A percentile compares a stretch with the other conserved stretches of the same genome.
These are phyloP conservation scores for Thelephora aurantiotincta DNA, from an alignment of 768 basidiomycete species.

Conservation along the genomic window DNA sequence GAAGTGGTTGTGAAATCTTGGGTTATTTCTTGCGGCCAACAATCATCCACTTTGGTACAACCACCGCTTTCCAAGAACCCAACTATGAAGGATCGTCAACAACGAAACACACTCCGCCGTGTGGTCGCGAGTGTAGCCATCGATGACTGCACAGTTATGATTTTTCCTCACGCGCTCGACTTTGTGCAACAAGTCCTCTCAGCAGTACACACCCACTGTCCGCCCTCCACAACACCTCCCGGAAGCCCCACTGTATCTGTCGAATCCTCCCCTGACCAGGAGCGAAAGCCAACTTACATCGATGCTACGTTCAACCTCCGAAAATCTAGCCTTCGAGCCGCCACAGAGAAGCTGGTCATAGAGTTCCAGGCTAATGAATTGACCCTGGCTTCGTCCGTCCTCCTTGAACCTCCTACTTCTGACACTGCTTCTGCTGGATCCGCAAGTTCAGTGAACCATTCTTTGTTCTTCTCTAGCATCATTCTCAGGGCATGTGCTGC, in stretches of 20 bases:
- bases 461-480: constrained; percentile 33
- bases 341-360: constrained; percentile 55
- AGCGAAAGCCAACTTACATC: constrained; percentile 10
- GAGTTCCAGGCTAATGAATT: constrained; percentile 36
- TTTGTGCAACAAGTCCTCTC: constrained; percentile 4
- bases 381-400: constrained; percentile 22
- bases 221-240: constrained; percentile 1
- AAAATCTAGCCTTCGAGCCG: constrained; percentile 40
- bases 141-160: constrained; percentile 5
- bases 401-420: constrained; percentile 12
- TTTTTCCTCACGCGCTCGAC: constrained; percentile 7
- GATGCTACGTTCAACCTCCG: constrained; percentile 30
- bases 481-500: constrained; percentile 45
- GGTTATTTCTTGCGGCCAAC: background rate
- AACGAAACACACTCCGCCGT: constrained; percentile 1
- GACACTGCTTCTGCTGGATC: constrained; percentile 13
- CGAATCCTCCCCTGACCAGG: background rate
- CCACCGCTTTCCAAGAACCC: background rate
- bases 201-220: background rate
- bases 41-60: background rate
- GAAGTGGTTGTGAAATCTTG: background rate
- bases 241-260: background rate
- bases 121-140: constrained; percentile 1
- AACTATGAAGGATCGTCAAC: background rate
- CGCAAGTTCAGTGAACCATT: constrained; percentile 32